Percentiles rank a stretch among this genome's conserved stretches.
phyloP scores from a whole-genome alignment of 495 filamentous ascomycete genomes.

The Aspergillus ellipticus region DNA sequence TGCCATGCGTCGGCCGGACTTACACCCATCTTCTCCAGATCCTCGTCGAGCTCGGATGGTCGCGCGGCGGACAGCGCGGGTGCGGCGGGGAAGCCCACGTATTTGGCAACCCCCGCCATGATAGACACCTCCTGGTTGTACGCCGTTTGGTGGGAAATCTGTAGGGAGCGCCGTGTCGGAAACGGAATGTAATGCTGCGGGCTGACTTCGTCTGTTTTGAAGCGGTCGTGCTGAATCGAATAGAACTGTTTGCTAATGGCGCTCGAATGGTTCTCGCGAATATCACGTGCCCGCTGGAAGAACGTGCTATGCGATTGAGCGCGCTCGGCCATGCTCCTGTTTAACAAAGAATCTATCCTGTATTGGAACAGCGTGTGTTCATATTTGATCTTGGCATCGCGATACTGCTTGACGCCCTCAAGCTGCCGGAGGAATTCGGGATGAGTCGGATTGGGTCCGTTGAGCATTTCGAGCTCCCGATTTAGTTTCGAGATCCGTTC shows the following conservation, averaged over 20 bases:
- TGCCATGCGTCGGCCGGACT: constrained; percentile 35
- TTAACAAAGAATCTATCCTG: constrained; percentile 65
- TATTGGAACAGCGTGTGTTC: constrained; percentile 69
- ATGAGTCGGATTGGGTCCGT: constrained; percentile 72
- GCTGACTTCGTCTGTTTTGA: constrained; percentile 75
- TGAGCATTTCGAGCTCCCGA: constrained; percentile 78
- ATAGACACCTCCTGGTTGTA: constrained; percentile 94
- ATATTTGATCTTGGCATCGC: constrained; percentile 72
- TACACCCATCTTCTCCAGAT: constrained; percentile 87
- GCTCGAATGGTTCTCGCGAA: constrained; percentile 75
- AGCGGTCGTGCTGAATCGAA: constrained; percentile 84
- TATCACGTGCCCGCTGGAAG: constrained; percentile 76
- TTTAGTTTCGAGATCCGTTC: constrained; percentile 79
- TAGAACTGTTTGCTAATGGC: constrained; percentile 81
- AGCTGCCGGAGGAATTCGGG: constrained; percentile 84
- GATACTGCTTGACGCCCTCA: constrained; percentile 73
- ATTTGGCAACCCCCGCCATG: constrained; percentile 85
- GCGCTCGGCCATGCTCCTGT: constrained; percentile 71
- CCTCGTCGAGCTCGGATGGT: constrained; percentile 72
- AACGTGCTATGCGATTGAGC: constrained; percentile 81
- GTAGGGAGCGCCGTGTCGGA: constrained; percentile 64
- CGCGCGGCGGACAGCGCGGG: constrained; percentile 71
- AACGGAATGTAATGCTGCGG: constrained; percentile 75
- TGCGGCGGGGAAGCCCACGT: constrained; percentile 94
- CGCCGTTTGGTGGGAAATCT: constrained; percentile 71